Evolutionary conservation across 345 rosid species (phyloP).

Genomic region (Brassica juncea): DNA sequence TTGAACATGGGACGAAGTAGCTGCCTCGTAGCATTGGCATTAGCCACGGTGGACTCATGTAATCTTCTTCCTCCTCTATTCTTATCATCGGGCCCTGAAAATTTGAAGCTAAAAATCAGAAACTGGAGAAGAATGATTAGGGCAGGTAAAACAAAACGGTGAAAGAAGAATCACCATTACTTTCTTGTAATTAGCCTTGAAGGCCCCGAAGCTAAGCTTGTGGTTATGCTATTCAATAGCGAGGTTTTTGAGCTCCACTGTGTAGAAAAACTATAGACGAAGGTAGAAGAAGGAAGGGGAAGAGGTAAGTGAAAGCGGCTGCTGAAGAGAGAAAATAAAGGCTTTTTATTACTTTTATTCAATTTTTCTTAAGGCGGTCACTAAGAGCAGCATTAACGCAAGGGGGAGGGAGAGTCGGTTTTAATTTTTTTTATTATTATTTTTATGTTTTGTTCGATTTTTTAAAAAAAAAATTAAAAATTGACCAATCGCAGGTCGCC

Average conservation of each 20-base stretch:
- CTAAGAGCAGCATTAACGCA: too few species aligned
- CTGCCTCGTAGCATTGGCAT: conserved; percentile 66
- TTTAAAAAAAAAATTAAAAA: too few species aligned
- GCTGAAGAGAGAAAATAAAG: conserved; percentile 35
- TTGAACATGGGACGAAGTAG: conserved; percentile 66
- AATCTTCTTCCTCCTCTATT: conserved; percentile 45
- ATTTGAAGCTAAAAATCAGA: conserved; percentile 4
- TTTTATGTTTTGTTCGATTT: too few species aligned
- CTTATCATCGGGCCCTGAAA: conserved; percentile 46
- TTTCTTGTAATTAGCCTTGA: conserved; percentile 44
- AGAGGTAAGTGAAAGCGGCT: conserved; percentile 38
- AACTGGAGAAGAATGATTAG: not conserved
- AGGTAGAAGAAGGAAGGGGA: conserved; percentile 11
- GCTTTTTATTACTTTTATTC: not conserved
- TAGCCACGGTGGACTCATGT: conserved; percentile 65
- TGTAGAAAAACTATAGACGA: not conserved
- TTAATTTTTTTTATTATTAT: too few species aligned
- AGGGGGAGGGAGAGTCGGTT: too few species aligned
- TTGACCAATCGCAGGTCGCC: too few species aligned
- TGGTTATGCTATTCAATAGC: conserved; percentile 34
- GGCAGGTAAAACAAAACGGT: not conserved
- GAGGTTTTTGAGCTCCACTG: conserved; percentile 34
- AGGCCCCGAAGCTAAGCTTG: conserved; percentile 36
- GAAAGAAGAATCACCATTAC: conserved; percentile 47
- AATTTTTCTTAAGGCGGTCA: conserved; percentile 35